Percentiles rank a stretch among this genome's conserved stretches.
These are phyloP conservation scores for Nasturtium officinale DNA, from an alignment of 345 rosid genomes.

Conservation along the genomic window DNA sequence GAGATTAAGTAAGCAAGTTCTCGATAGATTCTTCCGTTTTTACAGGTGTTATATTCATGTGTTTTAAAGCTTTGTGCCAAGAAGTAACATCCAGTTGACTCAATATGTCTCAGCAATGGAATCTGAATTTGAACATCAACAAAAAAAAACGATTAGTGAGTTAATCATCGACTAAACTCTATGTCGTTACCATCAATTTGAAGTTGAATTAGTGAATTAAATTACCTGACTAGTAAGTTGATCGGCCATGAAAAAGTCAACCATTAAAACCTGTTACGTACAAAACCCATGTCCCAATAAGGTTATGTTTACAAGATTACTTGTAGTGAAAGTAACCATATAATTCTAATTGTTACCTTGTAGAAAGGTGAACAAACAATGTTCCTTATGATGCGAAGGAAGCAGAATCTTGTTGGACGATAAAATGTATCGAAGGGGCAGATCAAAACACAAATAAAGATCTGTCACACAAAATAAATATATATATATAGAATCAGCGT, in stretches of 20 bases:
- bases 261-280: constrained; percentile 73
- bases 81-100: constrained; percentile 84
- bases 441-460: constrained; percentile 59
- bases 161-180: neutral
- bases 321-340: constrained; percentile 26
- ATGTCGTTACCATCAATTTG: neutral
- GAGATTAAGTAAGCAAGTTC: constrained; percentile 83
- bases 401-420: constrained; percentile 81
- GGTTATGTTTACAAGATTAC: neutral
- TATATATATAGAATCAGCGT: neutral
- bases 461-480: constrained; percentile 40
- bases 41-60: constrained; percentile 67
- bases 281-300: neutral
- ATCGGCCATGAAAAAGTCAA: constrained; percentile 97
- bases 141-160: neutral
- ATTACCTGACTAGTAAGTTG: constrained; percentile 96
- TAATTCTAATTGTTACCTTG: constrained; percentile 50
- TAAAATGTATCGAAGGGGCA: constrained; percentile 83
- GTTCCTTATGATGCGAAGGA: constrained; percentile 75
- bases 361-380: constrained; percentile 87
- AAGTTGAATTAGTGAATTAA: neutral
- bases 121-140: constrained; percentile 47
- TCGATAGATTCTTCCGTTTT: constrained; percentile 61
- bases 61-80: constrained; percentile 72
- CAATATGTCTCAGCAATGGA: constrained; percentile 81